Evolutionary conservation across 1,139 yeast genomes (phyloP), one percentile per base, ranked within the genome.

Genomic region (Hansenula sp.): DNA sequence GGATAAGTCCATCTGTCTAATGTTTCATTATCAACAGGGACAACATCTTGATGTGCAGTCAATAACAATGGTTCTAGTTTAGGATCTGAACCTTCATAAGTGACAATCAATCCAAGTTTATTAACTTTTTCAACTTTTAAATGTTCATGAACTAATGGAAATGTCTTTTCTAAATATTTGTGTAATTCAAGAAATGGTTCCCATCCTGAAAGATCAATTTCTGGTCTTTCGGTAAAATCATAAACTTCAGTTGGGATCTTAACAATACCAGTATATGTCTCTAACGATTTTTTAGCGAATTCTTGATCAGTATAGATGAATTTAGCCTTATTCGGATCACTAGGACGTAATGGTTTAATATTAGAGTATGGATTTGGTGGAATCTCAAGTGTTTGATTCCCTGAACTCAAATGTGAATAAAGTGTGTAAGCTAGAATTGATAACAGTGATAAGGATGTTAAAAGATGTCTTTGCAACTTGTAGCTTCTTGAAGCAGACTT

Each of bases 11-110:
- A 86, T 37, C 71, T 66, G 29, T 59, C 67, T 33, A 72, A 57
- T 13, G 87, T 75, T 19, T 68, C 79, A 24, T 63, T 59, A 52
- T 79, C 80, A n/a, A 85, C 84, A 0, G 95, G 95, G 13, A 87
- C 95, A 5, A 82, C 86, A 56, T 86, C 95, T 57, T 80, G 87
- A 60, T 87, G 96, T 3, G 92, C 89, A 61, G 81, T 73, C 33
- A 85, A 65, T 59, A 86, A 57, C 13, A 81, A 50, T 6, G 95
- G 95, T 57, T 82, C 79, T 52, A 81, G 65, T 3, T 54, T 44
- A 6, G 57, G 33, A 44, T 79, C 64, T 0, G 74, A 55, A 19
- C 95, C 95, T 48, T 75, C 63, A 82, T 87, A 82, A 22, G 80
- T 73, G 55, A 70, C 78, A 16, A 86, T 71, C 44, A 86, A 64